Conservation (phyloP, 2,329 filamentous ascomycete species). For the Penicillium sclerotiorum region DNA sequence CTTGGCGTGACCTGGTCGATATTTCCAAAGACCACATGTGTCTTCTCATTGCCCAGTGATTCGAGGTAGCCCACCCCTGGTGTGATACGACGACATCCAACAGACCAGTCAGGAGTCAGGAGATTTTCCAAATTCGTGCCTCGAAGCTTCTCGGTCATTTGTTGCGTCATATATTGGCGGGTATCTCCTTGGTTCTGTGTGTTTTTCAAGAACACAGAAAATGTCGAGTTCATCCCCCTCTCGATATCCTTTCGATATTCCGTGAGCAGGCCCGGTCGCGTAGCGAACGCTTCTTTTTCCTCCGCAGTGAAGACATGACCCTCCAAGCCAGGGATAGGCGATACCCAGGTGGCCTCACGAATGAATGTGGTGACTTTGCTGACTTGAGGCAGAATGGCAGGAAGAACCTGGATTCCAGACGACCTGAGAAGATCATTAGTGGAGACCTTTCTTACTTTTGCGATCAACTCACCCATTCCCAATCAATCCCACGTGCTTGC, state of each 20-base stretch:
- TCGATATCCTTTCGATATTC: conserved; percentile 23
- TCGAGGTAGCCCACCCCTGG: conserved; percentile 49
- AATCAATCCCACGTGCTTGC: not conserved
- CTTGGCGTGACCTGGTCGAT: conserved; percentile 41
- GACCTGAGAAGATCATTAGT: conserved; percentile 12
- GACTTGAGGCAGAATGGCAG: conserved; percentile 16
- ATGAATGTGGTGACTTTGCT: conserved; percentile 23
- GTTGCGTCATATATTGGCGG: not conserved
- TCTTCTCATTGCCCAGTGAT: conserved; percentile 47
- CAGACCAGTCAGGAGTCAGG: conserved; percentile 50
- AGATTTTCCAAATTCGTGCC: conserved; percentile 44
- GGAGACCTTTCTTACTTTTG: too few species aligned
- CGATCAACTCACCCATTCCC: not conserved
- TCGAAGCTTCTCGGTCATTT: conserved; percentile 43
- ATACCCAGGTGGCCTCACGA: conserved; percentile 25
- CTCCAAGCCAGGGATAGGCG: conserved; percentile 13
- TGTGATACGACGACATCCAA: conserved; percentile 46
- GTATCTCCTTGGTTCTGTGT: not conserved
- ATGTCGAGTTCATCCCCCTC: conserved; percentile 18
- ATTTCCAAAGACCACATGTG: conserved; percentile 44
- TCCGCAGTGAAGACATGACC: conserved; percentile 14
- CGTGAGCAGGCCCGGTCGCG: conserved; percentile 13
- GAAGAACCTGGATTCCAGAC: conserved; percentile 29
- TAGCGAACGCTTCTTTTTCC: conserved; percentile 20
- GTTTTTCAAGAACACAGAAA: conserved; percentile 7